Percentiles rank a stretch among this genome's conserved stretches.
Conservation (phyloP, 148 eudicot genomes). For the Polygonum aviculare region DNA sequence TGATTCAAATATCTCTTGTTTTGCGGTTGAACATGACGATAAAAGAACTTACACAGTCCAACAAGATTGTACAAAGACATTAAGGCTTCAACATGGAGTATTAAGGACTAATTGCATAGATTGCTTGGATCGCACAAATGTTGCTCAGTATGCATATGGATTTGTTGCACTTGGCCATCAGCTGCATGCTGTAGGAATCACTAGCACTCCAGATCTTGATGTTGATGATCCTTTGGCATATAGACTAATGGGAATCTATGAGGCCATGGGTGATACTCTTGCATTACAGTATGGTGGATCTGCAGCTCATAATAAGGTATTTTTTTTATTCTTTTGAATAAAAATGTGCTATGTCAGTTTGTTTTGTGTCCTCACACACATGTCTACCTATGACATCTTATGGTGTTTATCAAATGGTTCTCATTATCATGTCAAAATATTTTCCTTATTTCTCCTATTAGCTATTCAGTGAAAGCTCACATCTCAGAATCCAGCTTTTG, state of each 20-base stretch:
- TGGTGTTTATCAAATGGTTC: neutral
- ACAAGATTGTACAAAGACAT: slow-evolving; percentile 20
- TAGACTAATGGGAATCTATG: slow-evolving; percentile 74
- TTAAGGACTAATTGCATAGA: slow-evolving; percentile 95
- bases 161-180: slow-evolving; percentile 90
- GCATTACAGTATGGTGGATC: slow-evolving; percentile 97
- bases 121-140: slow-evolving; percentile 97
- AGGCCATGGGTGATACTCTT: slow-evolving; percentile 95
- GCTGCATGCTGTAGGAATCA: slow-evolving; percentile 66
- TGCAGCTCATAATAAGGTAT: slow-evolving; percentile 97
- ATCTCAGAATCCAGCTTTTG: neutral
- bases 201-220: slow-evolving; percentile 38
- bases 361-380: neutral
- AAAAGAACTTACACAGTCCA: slow-evolving; percentile 7
- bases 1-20: slow-evolving; percentile 20
- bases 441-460: neutral
- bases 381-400: neutral
- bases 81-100: slow-evolving; percentile 68
- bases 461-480: neutral
- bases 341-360: neutral
- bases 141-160: slow-evolving; percentile 89
- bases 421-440: neutral
- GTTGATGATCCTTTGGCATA: slow-evolving; percentile 62
- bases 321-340: neutral
- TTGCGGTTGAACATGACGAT: slow-evolving; percentile 13